These are phyloP conservation scores for Aspergillus texensis DNA, from an alignment of 2,329 filamentous ascomycete species.

Conservation along the genomic window DNA sequence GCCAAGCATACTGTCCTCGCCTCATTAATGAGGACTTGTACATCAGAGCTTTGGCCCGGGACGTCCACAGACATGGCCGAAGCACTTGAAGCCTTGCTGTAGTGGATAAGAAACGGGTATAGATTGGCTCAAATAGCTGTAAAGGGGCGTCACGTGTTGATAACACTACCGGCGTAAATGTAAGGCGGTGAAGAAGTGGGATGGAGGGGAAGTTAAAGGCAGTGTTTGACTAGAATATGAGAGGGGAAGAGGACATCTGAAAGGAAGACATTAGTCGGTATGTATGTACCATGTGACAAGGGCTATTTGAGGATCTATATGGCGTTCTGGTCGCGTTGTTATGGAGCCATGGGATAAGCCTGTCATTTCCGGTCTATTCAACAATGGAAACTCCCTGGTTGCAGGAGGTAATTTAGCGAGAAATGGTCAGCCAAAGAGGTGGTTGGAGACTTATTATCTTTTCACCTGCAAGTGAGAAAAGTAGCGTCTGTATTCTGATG, in stretches of 20 bases:
- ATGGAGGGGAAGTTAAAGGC: constrained; percentile 13
- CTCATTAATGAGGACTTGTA: constrained; percentile 31
- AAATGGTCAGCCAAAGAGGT: neutral
- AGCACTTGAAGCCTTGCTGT: constrained; percentile 17
- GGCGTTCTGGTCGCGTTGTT: neutral
- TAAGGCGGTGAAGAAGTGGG: constrained; percentile 22
- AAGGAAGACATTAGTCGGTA: neutral
- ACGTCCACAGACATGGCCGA: constrained; percentile 32
- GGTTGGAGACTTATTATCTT: neutral
- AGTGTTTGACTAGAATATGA: neutral
- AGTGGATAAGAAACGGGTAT: constrained; percentile 17
- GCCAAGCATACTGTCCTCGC: constrained; percentile 26
- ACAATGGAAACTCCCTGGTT: neutral
- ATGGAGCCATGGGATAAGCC: neutral
- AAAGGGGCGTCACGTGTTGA: constrained; percentile 28
- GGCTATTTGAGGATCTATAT: neutral
- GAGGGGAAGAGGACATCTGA: neutral
- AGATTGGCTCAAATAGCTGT: constrained; percentile 13
- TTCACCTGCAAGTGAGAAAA: neutral
- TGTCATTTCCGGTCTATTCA: neutral
- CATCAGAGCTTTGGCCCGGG: constrained; percentile 26
- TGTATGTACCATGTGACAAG: neutral
- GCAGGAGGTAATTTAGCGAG: neutral
- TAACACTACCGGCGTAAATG: constrained; percentile 21
- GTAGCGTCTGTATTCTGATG: neutral